These are phyloP conservation scores for Chaetomidium leptoderma DNA, from an alignment of 495 filamentous ascomycete species.

Conservation along the genomic window DNA sequence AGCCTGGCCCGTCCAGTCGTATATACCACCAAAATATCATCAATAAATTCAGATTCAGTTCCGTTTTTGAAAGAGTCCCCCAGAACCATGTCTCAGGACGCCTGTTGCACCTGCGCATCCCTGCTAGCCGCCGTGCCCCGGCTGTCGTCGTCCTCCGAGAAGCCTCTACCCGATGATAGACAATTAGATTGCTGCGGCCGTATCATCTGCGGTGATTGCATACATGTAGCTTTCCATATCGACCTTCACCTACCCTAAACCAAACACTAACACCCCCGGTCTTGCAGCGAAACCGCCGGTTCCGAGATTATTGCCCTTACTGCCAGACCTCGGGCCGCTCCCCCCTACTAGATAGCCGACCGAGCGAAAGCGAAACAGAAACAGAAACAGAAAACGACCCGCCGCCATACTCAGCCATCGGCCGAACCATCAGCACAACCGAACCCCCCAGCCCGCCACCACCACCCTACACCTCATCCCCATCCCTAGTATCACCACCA, in stretches of 20 bases:
- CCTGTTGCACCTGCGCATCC: conserved; percentile 64
- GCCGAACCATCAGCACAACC: conserved; percentile 4
- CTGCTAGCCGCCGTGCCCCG: conserved; percentile 48
- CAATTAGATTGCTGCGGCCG: conserved; percentile 61
- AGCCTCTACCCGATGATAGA: conserved; percentile 49
- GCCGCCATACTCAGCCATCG: conserved; percentile 32
- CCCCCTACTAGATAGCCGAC: conserved; percentile 49
- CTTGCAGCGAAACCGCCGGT: conserved; percentile 60
- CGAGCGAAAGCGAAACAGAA: conserved; percentile 35
- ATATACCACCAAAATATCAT: neutral
- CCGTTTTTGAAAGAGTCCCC: too few relatives aligned
- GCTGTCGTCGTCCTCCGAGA: conserved; percentile 42
- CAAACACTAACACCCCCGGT: neutral
- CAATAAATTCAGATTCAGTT: neutral
- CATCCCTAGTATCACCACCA: conserved; percentile 11
- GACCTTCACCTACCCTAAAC: neutral
- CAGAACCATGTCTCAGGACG: conserved; percentile 31
- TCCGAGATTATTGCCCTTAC: conserved; percentile 62
- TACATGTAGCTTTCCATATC: conserved; percentile 45
- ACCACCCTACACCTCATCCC: conserved; percentile 34
- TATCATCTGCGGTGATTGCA: conserved; percentile 64
- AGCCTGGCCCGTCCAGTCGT: neutral
- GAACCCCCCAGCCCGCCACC: conserved; percentile 15
- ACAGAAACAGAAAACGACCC: conserved; percentile 41
- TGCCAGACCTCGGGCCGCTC: conserved; percentile 40